A percentile compares a stretch with the other conserved stretches of the same genome.
Evolutionary conservation across 164 flowering plant species (phyloP).

Genomic region (Euptelea pleiosperma): DNA sequence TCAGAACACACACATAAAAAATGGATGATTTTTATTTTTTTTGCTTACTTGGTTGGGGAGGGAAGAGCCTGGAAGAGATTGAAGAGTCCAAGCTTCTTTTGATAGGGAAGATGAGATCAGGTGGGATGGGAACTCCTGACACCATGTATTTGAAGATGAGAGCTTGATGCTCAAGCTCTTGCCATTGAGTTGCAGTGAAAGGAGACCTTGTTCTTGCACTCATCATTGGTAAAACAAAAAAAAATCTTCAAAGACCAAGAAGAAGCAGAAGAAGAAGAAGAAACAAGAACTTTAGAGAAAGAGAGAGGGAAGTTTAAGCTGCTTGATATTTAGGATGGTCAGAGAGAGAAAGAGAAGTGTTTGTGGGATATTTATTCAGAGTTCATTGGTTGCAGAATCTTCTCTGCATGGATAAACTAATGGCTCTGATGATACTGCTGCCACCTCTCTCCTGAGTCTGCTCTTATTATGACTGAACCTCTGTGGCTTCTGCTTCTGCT

Average conservation of each 20-base stretch:
- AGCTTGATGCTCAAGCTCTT: slow-evolving; percentile 72
- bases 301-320: neutral
- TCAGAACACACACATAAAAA: neutral
- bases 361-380: too few relatives aligned
- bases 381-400: slow-evolving; percentile 30
- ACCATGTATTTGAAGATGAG: slow-evolving; percentile 56
- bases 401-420: slow-evolving; percentile 30
- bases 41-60: slow-evolving; percentile 42
- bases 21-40: neutral
- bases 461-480: slow-evolving; percentile 33
- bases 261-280: neutral
- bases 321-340: neutral
- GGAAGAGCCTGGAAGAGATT: slow-evolving; percentile 30
- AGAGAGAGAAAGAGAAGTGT: slow-evolving; percentile 9
- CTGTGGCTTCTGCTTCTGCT: slow-evolving; percentile 24
- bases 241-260: neutral
- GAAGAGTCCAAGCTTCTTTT: slow-evolving; percentile 37
- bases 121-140: slow-evolving; percentile 48
- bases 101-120: slow-evolving; percentile 43
- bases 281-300: neutral
- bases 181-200: slow-evolving; percentile 61
- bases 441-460: slow-evolving; percentile 25
- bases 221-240: slow-evolving; percentile 20
- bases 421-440: slow-evolving; percentile 17
- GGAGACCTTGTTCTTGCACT: slow-evolving; percentile 32